These are phyloP conservation scores for Plectosphaerella cucumerina DNA, from an alignment of 2,329 filamentous ascomycete genomes.

Conservation along the genomic window DNA sequence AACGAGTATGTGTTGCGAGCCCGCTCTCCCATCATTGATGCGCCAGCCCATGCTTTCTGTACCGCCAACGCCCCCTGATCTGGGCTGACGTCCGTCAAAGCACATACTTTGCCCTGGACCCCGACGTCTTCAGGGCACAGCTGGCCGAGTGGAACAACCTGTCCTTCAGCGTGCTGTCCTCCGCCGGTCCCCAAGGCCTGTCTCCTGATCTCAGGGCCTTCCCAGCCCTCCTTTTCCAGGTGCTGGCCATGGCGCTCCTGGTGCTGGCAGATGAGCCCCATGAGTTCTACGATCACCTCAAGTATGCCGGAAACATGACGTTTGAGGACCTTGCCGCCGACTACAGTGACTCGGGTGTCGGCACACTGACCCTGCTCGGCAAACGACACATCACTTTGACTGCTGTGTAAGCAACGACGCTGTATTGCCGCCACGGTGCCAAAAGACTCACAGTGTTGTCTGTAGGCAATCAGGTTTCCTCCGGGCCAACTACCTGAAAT, in stretches of 20 bases:
- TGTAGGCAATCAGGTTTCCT: slow-evolving; percentile 47
- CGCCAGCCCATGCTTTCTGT: background rate
- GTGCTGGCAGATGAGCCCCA: slow-evolving; percentile 44
- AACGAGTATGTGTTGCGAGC: slow-evolving; percentile 40
- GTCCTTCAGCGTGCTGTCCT: slow-evolving; percentile 46
- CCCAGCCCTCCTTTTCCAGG: slow-evolving; percentile 56
- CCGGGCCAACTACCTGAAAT: slow-evolving; percentile 54
- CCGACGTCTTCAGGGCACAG: slow-evolving; percentile 44
- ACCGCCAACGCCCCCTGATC: background rate
- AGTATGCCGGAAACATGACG: slow-evolving; percentile 55
- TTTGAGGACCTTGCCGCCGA: slow-evolving; percentile 58
- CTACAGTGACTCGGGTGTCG: slow-evolving; percentile 55
- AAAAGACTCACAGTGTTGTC: background rate
- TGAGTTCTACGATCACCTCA: slow-evolving; percentile 48
- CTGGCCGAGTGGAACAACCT: slow-evolving; percentile 51
- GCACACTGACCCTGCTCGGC: slow-evolving; percentile 49
- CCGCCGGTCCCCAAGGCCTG: slow-evolving; percentile 45
- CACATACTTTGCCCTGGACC: slow-evolving; percentile 49
- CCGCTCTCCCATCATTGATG: background rate
- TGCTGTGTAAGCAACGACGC: slow-evolving; percentile 31
- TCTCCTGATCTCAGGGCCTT: slow-evolving; percentile 50
- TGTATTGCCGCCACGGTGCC: too few species aligned
- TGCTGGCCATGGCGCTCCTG: slow-evolving; percentile 51
- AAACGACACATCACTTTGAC: slow-evolving; percentile 53
- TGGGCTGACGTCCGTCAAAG: background rate